Evolutionary conservation across 768 basidiomycete species (phyloP).

Genomic region (Lanmaoa rubissima): DNA sequence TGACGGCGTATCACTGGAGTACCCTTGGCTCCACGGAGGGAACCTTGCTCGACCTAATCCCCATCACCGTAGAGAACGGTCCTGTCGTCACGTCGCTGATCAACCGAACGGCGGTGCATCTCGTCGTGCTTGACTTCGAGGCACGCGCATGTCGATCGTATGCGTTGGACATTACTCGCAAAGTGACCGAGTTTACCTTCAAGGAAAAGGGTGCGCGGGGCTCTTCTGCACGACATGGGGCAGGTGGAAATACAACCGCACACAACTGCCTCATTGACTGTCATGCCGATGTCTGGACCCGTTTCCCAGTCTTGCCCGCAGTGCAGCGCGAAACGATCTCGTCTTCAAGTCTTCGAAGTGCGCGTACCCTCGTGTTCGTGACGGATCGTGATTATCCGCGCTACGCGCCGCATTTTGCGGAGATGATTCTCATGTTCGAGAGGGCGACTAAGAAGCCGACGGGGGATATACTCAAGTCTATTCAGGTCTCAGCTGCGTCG

Average conservation of each 20-base stretch:
- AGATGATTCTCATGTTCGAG: conserved; percentile 48
- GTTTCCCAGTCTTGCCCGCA: conserved; percentile 57
- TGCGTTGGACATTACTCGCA: conserved; percentile 52
- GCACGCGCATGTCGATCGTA: conserved; percentile 38
- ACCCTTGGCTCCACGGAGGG: conserved; percentile 54
- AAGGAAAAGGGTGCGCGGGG: conserved; percentile 37
- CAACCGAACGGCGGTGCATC: conserved; percentile 40
- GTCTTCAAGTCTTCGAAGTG: conserved; percentile 32
- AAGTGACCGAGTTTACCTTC: conserved; percentile 56
- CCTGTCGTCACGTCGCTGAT: conserved; percentile 46
- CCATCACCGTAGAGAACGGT: conserved; percentile 18
- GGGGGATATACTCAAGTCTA: conserved; percentile 40
- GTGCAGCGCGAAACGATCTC: conserved; percentile 46
- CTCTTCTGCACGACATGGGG: conserved; percentile 9
- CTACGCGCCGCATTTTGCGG: conserved; percentile 43
- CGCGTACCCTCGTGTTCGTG: conserved; percentile 43
- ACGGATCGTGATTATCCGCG: conserved; percentile 36
- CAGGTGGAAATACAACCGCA: conserved; percentile 15
- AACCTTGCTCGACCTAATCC: conserved; percentile 37
- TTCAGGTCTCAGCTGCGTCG: conserved; percentile 34
- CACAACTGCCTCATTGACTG: conserved; percentile 57
- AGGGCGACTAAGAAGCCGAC: conserved; percentile 51
- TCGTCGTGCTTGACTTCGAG: conserved; percentile 39
- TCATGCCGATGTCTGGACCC: conserved; percentile 55
- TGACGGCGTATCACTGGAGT: conserved; percentile 52